Evolutionary conservation across 192 early-diverging fungal species (phyloP), one percentile per base, ranked within the genome.

Genomic region (Backusella luteola): DNA sequence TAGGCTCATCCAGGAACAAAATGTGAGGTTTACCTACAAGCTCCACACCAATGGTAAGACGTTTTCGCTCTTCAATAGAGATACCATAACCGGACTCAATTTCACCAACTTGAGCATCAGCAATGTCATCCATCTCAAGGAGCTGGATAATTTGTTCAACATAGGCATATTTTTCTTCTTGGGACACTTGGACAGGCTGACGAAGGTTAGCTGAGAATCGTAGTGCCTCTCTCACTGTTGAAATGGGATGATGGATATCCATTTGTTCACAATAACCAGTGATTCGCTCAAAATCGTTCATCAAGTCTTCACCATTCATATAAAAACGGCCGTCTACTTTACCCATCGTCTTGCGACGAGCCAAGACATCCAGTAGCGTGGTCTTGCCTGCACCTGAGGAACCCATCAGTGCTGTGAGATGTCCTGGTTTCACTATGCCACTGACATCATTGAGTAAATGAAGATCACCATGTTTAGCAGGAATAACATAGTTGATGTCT

Each of bases 1-100:
- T 96, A 49, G 95, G 96, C 78, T 93, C 96, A 83, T 96, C 94
- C 71, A 96, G 84, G 85, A 97, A 94, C 36, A 97, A 86, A 42
- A 93, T 78, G 79, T 91, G 88, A n/a, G 92, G 91, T 84, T 91
- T 85, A 11, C 93, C 87, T 12, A 96, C 89, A 34, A 97, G 86
- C 77, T 97, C 94, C 34, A 92, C 84, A 46, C 89, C 96, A 71
- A 97, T 94, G 17, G 91, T 93, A 34, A 97, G 85, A 41, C 94
- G 90, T 79, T 95, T 92, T 83, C 93, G 93, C 83, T 97, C 94
- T 68, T 94, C 94, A 2, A 95, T 89, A 29, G 91, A 92, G 69
- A 96, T 93, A 73, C 95, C 95, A 76, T 91, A 77, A 71, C 87
- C 86, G 11, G 89, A 83, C 56, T 91, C 91, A 7, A 88, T 80